Percentiles rank a stretch among this genome's conserved stretches.
phyloP scores from a whole-genome alignment of 2,329 filamentous ascomycete genomes.

The Thelonectria discophora region DNA sequence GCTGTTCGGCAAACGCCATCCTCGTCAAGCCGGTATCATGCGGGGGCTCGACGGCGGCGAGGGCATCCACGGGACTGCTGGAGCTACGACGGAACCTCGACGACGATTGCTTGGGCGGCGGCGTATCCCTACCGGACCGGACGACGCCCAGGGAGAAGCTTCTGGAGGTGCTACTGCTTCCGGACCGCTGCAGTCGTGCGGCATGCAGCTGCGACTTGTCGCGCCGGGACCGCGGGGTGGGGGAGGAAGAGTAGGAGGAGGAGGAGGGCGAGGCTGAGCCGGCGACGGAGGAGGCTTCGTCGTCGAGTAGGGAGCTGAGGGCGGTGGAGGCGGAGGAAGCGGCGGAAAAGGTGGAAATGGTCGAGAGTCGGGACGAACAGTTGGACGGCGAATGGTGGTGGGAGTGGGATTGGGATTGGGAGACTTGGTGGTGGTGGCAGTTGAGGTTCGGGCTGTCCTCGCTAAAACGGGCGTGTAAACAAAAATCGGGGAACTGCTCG shows the following conservation, averaged over 20 bases:
- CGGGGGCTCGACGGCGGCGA: conserved; percentile 57
- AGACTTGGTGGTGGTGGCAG: conserved; percentile 17
- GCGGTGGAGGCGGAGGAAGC: conserved; percentile 29
- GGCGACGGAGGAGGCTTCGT: conserved; percentile 28
- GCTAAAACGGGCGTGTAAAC: conserved; percentile 49
- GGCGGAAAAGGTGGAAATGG: conserved; percentile 37
- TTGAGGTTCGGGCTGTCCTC: conserved; percentile 25
- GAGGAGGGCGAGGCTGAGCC: conserved; percentile 26
- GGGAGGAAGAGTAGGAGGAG: conserved; percentile 28
- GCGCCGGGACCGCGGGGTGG: conserved; percentile 51
- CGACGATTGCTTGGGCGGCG: conserved; percentile 30
- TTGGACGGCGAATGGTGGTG: conserved; percentile 40
- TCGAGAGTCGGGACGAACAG: conserved; percentile 39
- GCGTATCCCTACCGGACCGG: conserved; percentile 33
- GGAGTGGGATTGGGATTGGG: conserved; percentile 30
- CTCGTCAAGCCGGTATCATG: conserved; percentile 62
- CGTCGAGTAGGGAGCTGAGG: conserved; percentile 35
- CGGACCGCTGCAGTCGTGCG: conserved; percentile 57
- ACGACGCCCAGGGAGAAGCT: conserved; percentile 41
- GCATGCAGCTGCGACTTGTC: conserved; percentile 61
- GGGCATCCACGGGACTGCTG: conserved; percentile 52
- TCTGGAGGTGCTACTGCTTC: conserved; percentile 42
- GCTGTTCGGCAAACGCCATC: conserved; percentile 72
- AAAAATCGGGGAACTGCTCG: conserved; percentile 54
- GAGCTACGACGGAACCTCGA: conserved; percentile 46